phyloP scores from a whole-genome alignment of 192 early-diverging fungal species.

The Funneliformis geosporum region DNA sequence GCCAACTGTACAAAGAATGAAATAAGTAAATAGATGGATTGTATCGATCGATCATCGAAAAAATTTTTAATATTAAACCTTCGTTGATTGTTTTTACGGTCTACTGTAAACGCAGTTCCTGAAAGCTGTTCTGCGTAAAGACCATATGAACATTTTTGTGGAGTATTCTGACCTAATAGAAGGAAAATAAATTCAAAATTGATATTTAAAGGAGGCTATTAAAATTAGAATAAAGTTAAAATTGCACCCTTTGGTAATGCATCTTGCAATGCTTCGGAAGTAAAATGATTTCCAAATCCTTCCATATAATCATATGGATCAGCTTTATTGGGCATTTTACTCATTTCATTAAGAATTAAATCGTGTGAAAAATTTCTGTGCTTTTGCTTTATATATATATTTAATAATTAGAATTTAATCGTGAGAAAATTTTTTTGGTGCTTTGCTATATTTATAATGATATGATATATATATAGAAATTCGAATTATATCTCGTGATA shows the following conservation, averaged over 20 bases:
- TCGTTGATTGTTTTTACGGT: constrained; percentile 75
- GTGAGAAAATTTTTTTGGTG: too few relatives aligned
- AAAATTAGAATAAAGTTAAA: not conserved
- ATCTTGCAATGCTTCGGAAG: constrained; percentile 76
- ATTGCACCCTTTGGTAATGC: constrained; percentile 78
- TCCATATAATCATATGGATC: constrained; percentile 63
- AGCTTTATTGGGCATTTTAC: constrained; percentile 34
- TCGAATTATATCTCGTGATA: too few relatives aligned
- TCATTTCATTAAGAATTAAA: too few relatives aligned
- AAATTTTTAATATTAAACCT: constrained; percentile 47
- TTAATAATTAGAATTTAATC: too few relatives aligned
- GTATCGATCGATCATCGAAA: not conserved
- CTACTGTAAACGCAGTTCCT: constrained; percentile 88
- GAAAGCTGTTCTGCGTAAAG: constrained; percentile 96
- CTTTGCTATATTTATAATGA: too few relatives aligned
- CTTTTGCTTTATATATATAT: too few relatives aligned
- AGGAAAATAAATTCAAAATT: not conserved
- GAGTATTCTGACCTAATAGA: constrained; percentile 80
- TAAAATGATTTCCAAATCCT: constrained; percentile 91
- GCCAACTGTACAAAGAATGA: constrained; percentile 62
- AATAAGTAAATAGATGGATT: not conserved
- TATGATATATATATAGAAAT: too few relatives aligned
- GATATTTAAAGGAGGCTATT: not conserved
- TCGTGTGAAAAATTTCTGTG: too few relatives aligned
- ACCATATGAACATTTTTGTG: constrained; percentile 85